A percentile compares a stretch with the other conserved stretches of the same genome.
phyloP scores from a whole-genome alignment of 805 yeast species.

The Wickerhamomyces pijperi region DNA sequence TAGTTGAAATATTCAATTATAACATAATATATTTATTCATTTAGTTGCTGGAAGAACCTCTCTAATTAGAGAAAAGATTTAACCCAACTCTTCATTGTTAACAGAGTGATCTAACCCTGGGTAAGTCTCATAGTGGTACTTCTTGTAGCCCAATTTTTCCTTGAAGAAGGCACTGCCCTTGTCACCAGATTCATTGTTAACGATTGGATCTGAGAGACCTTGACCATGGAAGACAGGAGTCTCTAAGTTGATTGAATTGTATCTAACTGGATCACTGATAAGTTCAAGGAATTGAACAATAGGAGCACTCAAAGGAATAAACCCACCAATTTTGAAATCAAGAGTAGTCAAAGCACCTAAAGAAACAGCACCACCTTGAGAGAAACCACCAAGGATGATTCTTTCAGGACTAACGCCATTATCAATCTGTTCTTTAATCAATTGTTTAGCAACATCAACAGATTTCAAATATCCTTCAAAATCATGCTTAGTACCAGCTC shows the following conservation, averaged over 20 bases:
- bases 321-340: slow-evolving; percentile 65
- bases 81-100: slow-evolving; percentile 52
- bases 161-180: slow-evolving; percentile 34
- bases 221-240: slow-evolving; percentile 87
- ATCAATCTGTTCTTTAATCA: slow-evolving; percentile 40
- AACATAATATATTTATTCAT: too few species aligned
- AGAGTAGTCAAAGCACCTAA: slow-evolving; percentile 45
- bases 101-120: slow-evolving; percentile 60
- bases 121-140: slow-evolving; percentile 43
- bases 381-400: slow-evolving; percentile 88
- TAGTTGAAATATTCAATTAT: too few species aligned
- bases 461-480: slow-evolving; percentile 41
- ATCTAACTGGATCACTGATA: slow-evolving; percentile 8
- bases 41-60: slow-evolving; percentile 17
- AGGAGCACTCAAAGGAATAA: slow-evolving; percentile 61
- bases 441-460: slow-evolving; percentile 30
- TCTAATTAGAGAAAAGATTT: slow-evolving; percentile 36
- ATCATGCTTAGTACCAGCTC: slow-evolving; percentile 32
- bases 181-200: slow-evolving; percentile 22
- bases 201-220: slow-evolving; percentile 68
- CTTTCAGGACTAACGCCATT: slow-evolving; percentile 47
- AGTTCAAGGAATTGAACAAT: slow-evolving; percentile 30
- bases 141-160: slow-evolving; percentile 32
- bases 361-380: slow-evolving; percentile 85
- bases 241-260: slow-evolving; percentile 28